phyloP scores from a whole-genome alignment of 306 rosid species.

The Cicer arietinum region DNA sequence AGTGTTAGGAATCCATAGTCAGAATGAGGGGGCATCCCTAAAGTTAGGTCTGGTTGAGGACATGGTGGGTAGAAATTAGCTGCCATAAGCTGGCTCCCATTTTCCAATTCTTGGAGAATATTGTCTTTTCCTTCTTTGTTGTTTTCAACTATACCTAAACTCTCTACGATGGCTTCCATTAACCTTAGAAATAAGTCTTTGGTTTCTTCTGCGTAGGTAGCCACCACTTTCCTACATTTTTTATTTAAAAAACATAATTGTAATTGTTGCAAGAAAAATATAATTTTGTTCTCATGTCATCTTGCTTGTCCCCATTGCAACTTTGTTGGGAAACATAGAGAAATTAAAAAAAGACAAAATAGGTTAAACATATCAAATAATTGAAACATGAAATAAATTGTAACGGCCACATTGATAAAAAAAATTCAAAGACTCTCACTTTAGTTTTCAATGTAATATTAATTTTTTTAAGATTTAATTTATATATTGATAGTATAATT shows the following conservation, averaged over 20 bases:
- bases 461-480: too few relatives aligned
- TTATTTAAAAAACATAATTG: not conserved
- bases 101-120: constrained; percentile 56
- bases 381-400: too few relatives aligned
- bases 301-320: too few relatives aligned
- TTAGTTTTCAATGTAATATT: too few relatives aligned
- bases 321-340: too few relatives aligned
- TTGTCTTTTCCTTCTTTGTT: constrained; percentile 44
- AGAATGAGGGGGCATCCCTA: constrained; percentile 94
- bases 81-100: constrained; percentile 89
- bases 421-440: too few relatives aligned
- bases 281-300: not conserved
- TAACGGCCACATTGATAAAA: too few relatives aligned
- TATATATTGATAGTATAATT: too few relatives aligned
- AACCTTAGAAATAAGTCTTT: constrained; percentile 56
- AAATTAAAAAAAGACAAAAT: too few relatives aligned
- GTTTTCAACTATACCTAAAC: constrained; percentile 59
- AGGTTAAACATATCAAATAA: too few relatives aligned
- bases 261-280: not conserved
- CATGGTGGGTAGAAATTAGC: constrained; percentile 87
- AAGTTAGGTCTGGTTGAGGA: constrained; percentile 90
- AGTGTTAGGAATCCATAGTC: constrained; percentile 92
- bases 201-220: constrained; percentile 72
- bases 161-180: constrained; percentile 72
- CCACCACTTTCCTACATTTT: constrained; percentile 55